phyloP scores from a whole-genome alignment of 176 grass and related monocot genomes.

The Chrysopogon serrulatus region DNA sequence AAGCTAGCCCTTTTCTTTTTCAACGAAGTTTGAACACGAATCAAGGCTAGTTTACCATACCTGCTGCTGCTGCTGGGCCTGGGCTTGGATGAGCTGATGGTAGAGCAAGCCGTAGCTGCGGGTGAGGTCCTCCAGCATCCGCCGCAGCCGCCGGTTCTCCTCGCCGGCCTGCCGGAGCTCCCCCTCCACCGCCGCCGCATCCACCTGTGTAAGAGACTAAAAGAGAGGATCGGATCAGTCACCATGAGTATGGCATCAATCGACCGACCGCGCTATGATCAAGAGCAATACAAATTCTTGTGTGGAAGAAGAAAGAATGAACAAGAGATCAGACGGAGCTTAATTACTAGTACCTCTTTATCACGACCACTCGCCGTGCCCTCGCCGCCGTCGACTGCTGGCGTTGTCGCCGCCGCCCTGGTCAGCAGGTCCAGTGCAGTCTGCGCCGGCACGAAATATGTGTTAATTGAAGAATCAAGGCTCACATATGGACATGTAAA shows the following conservation, averaged over 20 bases:
- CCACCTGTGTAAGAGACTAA: not conserved
- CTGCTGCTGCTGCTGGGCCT: constrained; percentile 16
- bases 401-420: not conserved
- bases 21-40: not conserved
- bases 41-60: not conserved
- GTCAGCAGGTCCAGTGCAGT: constrained; percentile 38
- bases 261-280: not conserved
- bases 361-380: not conserved
- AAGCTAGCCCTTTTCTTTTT: not conserved
- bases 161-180: constrained; percentile 33
- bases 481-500: too few relatives aligned
- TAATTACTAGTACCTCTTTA: not conserved
- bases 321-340: not conserved
- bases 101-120: constrained; percentile 32
- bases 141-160: constrained; percentile 44
- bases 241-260: not conserved
- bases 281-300: not conserved
- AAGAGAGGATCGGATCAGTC: not conserved
- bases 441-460: not conserved
- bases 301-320: not conserved
- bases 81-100: constrained; percentile 31
- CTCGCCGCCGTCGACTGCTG: not conserved
- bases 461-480: too few relatives aligned
- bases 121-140: constrained; percentile 40
- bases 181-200: not conserved